These are phyloP conservation scores for Fusarium globosum DNA, from an alignment of 2,329 filamentous ascomycete genomes.

Conservation along the genomic window DNA sequence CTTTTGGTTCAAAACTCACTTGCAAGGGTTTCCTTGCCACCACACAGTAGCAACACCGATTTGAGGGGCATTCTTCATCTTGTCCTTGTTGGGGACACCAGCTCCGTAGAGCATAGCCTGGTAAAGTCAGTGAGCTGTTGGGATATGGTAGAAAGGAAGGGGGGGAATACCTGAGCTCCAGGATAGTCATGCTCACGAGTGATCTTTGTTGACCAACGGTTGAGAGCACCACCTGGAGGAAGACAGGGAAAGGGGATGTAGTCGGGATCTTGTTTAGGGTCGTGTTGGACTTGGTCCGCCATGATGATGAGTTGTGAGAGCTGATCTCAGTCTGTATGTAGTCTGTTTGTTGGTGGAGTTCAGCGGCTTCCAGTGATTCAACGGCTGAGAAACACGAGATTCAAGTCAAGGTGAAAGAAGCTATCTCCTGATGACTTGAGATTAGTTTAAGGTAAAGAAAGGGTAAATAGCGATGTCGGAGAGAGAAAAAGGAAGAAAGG, in stretches of 20 bases:
- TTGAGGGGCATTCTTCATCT: slow-evolving; percentile 91
- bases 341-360: not conserved
- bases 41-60: slow-evolving; percentile 92
- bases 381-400: not conserved
- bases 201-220: slow-evolving; percentile 85
- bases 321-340: not conserved
- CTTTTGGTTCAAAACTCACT: slow-evolving; percentile 67
- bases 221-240: slow-evolving; percentile 70
- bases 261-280: slow-evolving; percentile 61
- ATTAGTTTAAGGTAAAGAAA: not conserved
- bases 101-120: slow-evolving; percentile 96
- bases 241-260: slow-evolving; percentile 65
- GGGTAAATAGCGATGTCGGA: not conserved
- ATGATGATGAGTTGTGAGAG: slow-evolving; percentile 31
- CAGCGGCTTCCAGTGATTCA: not conserved
- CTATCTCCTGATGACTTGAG: not conserved
- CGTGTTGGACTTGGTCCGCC: slow-evolving; percentile 45
- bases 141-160: not conserved
- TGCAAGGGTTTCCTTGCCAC: slow-evolving; percentile 99
- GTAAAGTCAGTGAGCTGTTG: not conserved
- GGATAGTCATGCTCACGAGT: slow-evolving; percentile 91
- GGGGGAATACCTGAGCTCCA: slow-evolving; percentile 77
- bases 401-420: not conserved
- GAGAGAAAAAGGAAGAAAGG: not conserved
- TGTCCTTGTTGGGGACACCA: slow-evolving; percentile 82